These are phyloP conservation scores for Wickerhamomyces silvicola DNA, from an alignment of 805 yeast genomes.

Conservation along the genomic window DNA sequence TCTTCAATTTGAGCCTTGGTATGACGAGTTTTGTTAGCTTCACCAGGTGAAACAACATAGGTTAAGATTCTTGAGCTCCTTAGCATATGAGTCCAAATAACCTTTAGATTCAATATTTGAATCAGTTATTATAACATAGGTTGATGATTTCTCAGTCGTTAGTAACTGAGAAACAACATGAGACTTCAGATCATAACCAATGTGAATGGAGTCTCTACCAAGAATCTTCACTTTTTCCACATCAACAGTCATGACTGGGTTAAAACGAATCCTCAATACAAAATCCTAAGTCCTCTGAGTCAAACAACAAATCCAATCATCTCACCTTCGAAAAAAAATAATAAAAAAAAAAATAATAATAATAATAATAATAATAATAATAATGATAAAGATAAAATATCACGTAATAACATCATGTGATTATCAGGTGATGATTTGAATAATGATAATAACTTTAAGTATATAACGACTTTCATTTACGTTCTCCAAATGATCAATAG, in stretches of 20 bases:
- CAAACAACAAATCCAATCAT: too few species aligned
- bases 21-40: slow-evolving; percentile 77
- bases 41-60: slow-evolving; percentile 86
- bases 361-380: too few species aligned
- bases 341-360: too few species aligned
- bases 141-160: slow-evolving; percentile 63
- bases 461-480: too few species aligned
- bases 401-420: too few species aligned
- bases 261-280: neutral
- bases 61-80: slow-evolving; percentile 59
- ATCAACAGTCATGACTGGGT: slow-evolving; percentile 4
- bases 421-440: too few species aligned
- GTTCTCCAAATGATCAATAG: too few species aligned
- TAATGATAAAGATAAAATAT: too few species aligned
- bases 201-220: slow-evolving; percentile 79
- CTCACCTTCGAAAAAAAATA: too few species aligned
- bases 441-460: too few species aligned
- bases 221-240: slow-evolving; percentile 60
- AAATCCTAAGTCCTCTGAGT: neutral
- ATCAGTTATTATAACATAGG: slow-evolving; percentile 89
- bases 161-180: slow-evolving; percentile 70
- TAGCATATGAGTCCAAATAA: slow-evolving; percentile 43
- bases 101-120: slow-evolving; percentile 65
- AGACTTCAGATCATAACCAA: slow-evolving; percentile 74
- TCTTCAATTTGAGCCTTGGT: slow-evolving; percentile 94